Base-by-base conservation (phyloP, 345 rosid genomes). In the Populus davidiana region DNA sequence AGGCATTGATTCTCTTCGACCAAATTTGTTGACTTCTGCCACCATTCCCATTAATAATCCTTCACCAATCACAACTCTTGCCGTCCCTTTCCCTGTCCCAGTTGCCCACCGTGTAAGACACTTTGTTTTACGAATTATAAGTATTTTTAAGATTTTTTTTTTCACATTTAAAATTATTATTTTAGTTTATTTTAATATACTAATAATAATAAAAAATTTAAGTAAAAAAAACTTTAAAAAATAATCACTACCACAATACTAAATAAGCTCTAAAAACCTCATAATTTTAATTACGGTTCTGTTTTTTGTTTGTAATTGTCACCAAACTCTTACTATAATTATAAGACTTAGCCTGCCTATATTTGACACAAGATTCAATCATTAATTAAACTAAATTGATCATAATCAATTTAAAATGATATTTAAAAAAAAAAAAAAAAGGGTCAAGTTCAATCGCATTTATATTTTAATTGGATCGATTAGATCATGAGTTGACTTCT, bases 21-120 rank as follows among this genome's bases (percentile, higher is more conserved):
- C 38, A n/a, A 50, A 38, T 56, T 18, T 35, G 71, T 83, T 41
- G 74, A 70, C 74, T 75, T 20, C 47, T 52, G 23, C 63, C 73
- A 75, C 79, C 73, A 31, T 8, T 23, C 12, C 23, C 61, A 44
- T 31, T 12, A 5, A 10, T 3, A 2, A 41, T 10, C 44, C 2
- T 4, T 47, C 14, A 4, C 50, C 71, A 23, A 23, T 14, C 4
- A 0, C 50, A 21, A 21, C 13, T 3, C 36, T 18, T 36, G 54
- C 76, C 69, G 69, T 65, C 75, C 70, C 33, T 69, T 81, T 62
- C 36, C 80, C 75, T 20, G 76, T 29, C 67, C 12, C 12, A n/a
- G 5, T 56, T 38, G 70, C 59, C 75, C 75, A 50, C 25, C 80
- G 72, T 72, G 78, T 43, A 38, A 6, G 6, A 38, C 85, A 71